Conservation (phyloP, 176 grass and related monocot species). For the Microstegium vimineum region DNA sequence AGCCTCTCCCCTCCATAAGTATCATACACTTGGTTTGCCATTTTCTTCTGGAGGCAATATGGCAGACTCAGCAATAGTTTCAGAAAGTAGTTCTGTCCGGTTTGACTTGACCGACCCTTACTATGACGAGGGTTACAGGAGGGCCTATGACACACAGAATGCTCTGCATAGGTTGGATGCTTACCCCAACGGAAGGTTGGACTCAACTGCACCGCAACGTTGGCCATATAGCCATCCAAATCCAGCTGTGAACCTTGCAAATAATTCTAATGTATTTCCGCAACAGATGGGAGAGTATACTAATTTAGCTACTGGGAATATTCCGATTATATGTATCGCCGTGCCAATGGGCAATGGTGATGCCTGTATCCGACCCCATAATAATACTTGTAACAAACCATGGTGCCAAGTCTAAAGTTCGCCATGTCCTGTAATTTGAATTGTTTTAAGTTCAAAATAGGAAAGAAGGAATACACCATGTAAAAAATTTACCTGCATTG, state of each 20-base stretch:
- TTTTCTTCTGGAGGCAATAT: constrained; percentile 46
- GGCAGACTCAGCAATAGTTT: constrained; percentile 26
- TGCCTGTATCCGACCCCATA: constrained; percentile 24
- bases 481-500: background rate
- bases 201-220: constrained; percentile 25
- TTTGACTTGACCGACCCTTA: constrained; percentile 43
- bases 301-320: constrained; percentile 47
- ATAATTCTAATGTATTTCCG: constrained; percentile 36
- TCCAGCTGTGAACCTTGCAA: constrained; percentile 42
- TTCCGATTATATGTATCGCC: constrained; percentile 52
- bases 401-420: constrained; percentile 24
- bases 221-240: constrained; percentile 48
- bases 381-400: constrained; percentile 29
- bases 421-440: constrained; percentile 17
- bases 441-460: constrained; percentile 19
- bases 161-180: constrained; percentile 35
- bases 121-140: constrained; percentile 33
- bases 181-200: constrained; percentile 45
- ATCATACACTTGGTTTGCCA: constrained; percentile 38
- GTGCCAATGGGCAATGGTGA: constrained; percentile 51
- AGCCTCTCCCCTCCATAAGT: constrained; percentile 37
- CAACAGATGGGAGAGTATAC: constrained; percentile 40
- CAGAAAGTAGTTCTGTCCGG: constrained; percentile 37
- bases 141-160: constrained; percentile 43
- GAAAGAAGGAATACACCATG: constrained; percentile 34